Conservation (phyloP, 2,329 filamentous ascomycete species). For the Microsporum canis region DNA sequence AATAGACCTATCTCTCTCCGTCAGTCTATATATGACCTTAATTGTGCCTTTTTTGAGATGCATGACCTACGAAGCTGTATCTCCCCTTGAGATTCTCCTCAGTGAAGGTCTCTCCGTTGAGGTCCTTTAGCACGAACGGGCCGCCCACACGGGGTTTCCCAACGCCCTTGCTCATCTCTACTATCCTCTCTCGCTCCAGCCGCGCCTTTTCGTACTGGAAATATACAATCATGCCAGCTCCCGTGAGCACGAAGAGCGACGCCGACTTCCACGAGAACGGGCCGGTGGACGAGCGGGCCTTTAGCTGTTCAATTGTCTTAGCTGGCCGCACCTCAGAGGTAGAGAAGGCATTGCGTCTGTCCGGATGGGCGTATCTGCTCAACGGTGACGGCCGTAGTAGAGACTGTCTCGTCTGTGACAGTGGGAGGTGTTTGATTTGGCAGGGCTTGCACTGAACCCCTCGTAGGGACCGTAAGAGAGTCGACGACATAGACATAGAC, state of each 20-base stretch:
- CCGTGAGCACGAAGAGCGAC: conserved; percentile 69
- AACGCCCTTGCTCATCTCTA: conserved; percentile 84
- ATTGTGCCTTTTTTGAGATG: neutral
- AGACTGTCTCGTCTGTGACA: neutral
- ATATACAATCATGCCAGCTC: conserved; percentile 69
- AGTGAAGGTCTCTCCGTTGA: conserved; percentile 66
- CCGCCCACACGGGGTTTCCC: conserved; percentile 90
- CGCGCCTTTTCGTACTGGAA: conserved; percentile 89
- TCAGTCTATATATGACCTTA: neutral
- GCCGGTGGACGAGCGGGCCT: conserved; percentile 30
- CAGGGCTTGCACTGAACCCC: neutral
- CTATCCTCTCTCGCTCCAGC: conserved; percentile 77
- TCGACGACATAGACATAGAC: neutral
- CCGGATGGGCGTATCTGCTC: neutral
- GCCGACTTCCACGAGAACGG: conserved; percentile 93
- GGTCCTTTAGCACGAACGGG: conserved; percentile 67
- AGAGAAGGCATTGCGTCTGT: neutral
- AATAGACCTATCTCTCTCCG: conserved; percentile 61
- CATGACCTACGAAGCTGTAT: conserved; percentile 44
- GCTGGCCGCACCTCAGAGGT: conserved; percentile 8
- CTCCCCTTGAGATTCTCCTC: conserved; percentile 75
- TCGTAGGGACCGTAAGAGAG: neutral
- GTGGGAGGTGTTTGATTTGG: neutral
- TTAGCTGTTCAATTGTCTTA: conserved; percentile 33
- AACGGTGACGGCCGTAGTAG: too few relatives aligned